Conservation (phyloP, 148 eudicot genomes). For the Fagopyrum esculentum region DNA sequence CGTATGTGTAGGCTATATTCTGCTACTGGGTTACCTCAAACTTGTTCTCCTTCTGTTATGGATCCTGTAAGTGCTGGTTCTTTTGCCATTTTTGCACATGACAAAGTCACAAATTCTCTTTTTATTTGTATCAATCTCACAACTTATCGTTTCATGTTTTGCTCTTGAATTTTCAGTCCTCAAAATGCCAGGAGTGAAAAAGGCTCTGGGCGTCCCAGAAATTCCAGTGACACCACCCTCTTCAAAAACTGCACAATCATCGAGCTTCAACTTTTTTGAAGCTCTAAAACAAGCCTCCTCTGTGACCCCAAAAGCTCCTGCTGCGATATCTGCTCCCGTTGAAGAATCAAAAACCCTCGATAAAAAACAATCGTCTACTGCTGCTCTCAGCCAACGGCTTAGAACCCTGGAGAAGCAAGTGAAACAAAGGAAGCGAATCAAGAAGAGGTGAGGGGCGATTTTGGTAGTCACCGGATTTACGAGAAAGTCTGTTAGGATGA, state of each 20-base stretch:
- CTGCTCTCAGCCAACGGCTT: constrained; percentile 55
- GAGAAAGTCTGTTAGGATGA: neutral
- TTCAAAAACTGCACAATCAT: constrained; percentile 23
- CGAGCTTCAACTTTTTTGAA: constrained; percentile 45
- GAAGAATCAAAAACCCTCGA: constrained; percentile 30
- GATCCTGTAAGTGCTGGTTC: constrained; percentile 50
- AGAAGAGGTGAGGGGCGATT: constrained; percentile 38
- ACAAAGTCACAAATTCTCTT: neutral
- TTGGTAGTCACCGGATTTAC: neutral
- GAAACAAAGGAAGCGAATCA: constrained; percentile 65
- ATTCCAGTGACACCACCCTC: constrained; percentile 46
- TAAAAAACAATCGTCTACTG: constrained; percentile 35
- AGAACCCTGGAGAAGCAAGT: constrained; percentile 64
- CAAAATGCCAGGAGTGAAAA: constrained; percentile 57
- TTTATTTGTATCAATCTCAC: neutral
- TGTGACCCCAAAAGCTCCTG: constrained; percentile 15
- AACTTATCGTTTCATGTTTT: neutral
- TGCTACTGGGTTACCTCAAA: constrained; percentile 95
- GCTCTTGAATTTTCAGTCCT: constrained; percentile 38
- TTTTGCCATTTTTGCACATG: neutral
- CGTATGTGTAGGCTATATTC: constrained; percentile 66
- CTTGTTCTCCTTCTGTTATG: constrained; percentile 75
- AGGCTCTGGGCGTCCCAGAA: constrained; percentile 55
- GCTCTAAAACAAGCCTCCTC: constrained; percentile 44
- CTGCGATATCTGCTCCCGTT: constrained; percentile 20